Percentiles rank a stretch among this genome's conserved stretches.
Conservation (phyloP, 768 basidiomycete species). For the Hericium coralloides region DNA sequence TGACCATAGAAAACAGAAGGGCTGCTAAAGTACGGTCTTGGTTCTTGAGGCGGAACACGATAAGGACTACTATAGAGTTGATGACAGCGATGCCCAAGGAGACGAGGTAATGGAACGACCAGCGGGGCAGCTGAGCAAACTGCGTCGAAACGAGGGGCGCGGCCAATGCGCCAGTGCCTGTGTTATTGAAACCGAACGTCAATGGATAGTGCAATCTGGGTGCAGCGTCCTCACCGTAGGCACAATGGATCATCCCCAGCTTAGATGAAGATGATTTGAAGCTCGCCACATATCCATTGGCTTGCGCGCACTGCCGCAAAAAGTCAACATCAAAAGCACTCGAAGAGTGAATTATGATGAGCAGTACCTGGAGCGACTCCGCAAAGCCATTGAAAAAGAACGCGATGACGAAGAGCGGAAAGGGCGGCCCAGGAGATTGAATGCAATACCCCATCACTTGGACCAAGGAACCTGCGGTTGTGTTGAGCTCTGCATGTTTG, state of each 20-base stretch:
- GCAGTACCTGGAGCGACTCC: conserved; percentile 11
- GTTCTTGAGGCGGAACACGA: conserved; percentile 21
- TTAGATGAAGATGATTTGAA: neutral
- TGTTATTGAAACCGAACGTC: too few species aligned
- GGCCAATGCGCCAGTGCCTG: conserved; percentile 38
- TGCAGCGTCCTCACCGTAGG: neutral
- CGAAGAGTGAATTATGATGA: neutral
- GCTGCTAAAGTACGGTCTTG: conserved; percentile 22
- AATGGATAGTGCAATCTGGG: neutral
- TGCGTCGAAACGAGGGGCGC: conserved; percentile 46
- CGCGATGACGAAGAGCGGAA: conserved; percentile 15
- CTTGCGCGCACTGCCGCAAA: neutral
- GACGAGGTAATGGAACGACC: conserved; percentile 20
- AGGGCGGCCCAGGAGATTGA: conserved; percentile 17
- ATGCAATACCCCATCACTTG: conserved; percentile 14
- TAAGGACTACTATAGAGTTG: conserved; percentile 14
- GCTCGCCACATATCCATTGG: conserved; percentile 3
- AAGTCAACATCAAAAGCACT: neutral
- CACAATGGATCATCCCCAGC: neutral
- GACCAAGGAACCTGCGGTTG: conserved; percentile 9
- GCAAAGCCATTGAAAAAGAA: conserved; percentile 16
- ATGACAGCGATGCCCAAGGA: conserved; percentile 14
- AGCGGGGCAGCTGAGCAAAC: conserved; percentile 30
- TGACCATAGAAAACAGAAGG: conserved; percentile 7
- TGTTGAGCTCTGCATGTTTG: neutral